Base-by-base conservation (phyloP, 768 basidiomycete species). In the Auricularia auricula-judae region DNA sequence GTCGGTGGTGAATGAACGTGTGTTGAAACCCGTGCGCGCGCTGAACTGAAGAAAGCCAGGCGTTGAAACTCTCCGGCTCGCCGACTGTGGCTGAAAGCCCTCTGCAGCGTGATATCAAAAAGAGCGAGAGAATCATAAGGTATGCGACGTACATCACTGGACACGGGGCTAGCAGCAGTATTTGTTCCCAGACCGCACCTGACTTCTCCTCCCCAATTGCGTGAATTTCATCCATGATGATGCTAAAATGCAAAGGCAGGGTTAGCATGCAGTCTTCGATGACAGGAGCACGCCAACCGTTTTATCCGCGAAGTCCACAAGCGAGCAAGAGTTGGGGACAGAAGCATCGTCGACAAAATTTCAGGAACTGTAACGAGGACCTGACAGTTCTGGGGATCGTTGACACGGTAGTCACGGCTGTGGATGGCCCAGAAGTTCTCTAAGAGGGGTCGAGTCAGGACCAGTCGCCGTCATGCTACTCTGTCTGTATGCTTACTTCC, bases 361-460 rank as follows among this genome's bases (percentile, higher is more conserved):
- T 89, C 86, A 0, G 88, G 88, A 2, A 89, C 87, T 0, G 88
- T 89, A 5, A 89, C 81, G 18, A 89, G 75, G 47, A 89, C 88
- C 70, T 89, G 88, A 67, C 85, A 87, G 62, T 82, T 83, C 62
- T 82, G 81, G 2, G 86, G 79, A 64, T 89, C 80, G 64, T 88
- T 78, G 23, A 86, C 76, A 0, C 82, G 81, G 69, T 81, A 82
- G 66, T 88, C 87, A 1, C 86, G 78, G 0, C 86, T 86, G 64
- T 86, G 85, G 43, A 86, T 79, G 0, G 85, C 81, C 85, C 86
- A 85, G 68, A 81, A 81, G 64, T 80, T 82, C 65, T 77, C 86
- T 87, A 65, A 1, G 66, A 43, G 64, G 42, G 29, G 2, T 29
- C 0, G 60, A 64, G 67, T 42, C 7, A 42, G 39, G 47, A 29